Evolutionary conservation across 2,329 filamentous ascomycete genomes (phyloP), one percentile per base, ranked within the genome.

Genomic region (Didymella keratinophila): DNA sequence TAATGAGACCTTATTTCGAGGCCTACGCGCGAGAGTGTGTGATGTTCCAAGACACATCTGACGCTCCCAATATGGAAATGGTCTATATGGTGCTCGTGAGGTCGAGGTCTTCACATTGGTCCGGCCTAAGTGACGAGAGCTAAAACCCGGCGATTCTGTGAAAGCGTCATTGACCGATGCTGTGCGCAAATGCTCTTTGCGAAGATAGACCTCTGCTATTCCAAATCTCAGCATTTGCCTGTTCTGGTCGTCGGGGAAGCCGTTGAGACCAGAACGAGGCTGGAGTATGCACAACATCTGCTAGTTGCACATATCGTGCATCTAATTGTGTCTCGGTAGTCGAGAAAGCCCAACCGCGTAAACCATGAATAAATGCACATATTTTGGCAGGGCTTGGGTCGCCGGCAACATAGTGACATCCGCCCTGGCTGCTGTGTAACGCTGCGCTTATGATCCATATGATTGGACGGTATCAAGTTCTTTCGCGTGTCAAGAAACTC

Each of bases 241-340:
- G 5, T 45, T 27, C 10, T 25, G 39, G n/a, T 20, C 3, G 3
- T 9, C 11, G 25, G 23, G 10, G 5, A 41, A 3, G 23, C n/a
- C 18, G 16, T 20, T 36, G 10, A 16, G 14, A 37, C 18, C 23
- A 10, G 14, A 27, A 49, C 34, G 25, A 50, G 45, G 50, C 30
- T 34, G 39, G 30, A 27, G 12, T 49, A 5, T 45, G 25, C 49
- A 49, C 49, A n/a, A 21, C 28, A 49, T 52, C 18, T 50, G 21
- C 21, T 52, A 49, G 39, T 44, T 45, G 25, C 16, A n/a, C 21
- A 39, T 52, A 30, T 34, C 11, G 44, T 58, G 49, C 50, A 49
- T 58, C 16, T 12, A 23, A 32, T 34, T 30, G 32, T 45, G 25
- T 32, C 12, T 30, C n/a, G 20, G 16, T 20, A 9, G 11, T 21